Evolutionary conservation across 2,329 filamentous ascomycete genomes (phyloP), one percentile per base, ranked within the genome.

Genomic region (Alternaria viburni): DNA sequence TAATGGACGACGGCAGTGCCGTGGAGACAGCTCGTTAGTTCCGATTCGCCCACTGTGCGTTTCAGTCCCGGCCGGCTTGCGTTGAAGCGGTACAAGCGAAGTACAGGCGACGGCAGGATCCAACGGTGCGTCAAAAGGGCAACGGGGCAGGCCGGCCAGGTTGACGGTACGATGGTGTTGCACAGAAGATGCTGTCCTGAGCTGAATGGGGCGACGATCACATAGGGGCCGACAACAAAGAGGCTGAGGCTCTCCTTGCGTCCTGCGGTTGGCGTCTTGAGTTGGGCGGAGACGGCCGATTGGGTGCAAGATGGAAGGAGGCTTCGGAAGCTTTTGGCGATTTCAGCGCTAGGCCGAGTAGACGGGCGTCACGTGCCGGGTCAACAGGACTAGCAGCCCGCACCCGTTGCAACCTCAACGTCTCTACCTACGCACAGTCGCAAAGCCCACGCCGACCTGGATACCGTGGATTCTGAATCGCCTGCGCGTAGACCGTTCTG

Each of bases 341-440:
- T 30, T 21, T 41, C 21, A 51, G 44, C 57, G 57, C 61, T 60
- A 63, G 30, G 51, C 43, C 49, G 46, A 26, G 54, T 41, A 41
- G 36, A 41, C 36, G 36, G 26, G 23, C 41, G 32, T 62, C 60
- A 62, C 60, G 60, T 62, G 60, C 36, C 15, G 26, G 13, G 45
- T 54, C 44, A 54, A 54, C 56, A 47, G 54, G 56, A 43, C 60
- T 64, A 65, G 50, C 64, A 61, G 62, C 57, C 64, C 68, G 65
- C 65, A 62, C 54, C 62, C 63, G 58, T 67, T 67, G 50, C 58
- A 66, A 61, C 67, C 46, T 67, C 65, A 64, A 74, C 73, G 62
- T 69, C 68, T 66, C 69, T 61, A 68, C 67, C 56, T 66, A 62
- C 64, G 64, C 67, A 70, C 70, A 68, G 67, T 69, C 61, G 59